Percentiles rank a stretch among this genome's conserved stretches.
These are phyloP conservation scores for Microbotryum silenes-acaulis DNA, from an alignment of 1,284 basidiomycete species.

Conservation along the genomic window DNA sequence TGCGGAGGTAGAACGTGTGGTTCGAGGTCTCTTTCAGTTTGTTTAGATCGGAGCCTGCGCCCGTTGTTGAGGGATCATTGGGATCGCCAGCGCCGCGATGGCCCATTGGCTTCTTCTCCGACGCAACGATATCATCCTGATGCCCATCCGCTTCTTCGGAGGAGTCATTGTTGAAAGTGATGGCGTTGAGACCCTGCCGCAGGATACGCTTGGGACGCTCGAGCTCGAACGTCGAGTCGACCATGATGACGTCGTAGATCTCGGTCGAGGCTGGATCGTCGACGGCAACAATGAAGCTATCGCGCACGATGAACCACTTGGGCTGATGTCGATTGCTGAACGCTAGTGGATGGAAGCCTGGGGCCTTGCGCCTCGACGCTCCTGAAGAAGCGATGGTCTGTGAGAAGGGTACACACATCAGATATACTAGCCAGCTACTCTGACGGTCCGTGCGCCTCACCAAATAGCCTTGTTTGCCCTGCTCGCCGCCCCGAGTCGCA, in stretches of 20 bases:
- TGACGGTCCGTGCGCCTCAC: not conserved
- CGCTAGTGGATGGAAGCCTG: conserved; percentile 45
- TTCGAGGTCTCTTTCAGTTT: conserved; percentile 43
- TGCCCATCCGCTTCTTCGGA: conserved; percentile 30
- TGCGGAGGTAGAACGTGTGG: conserved; percentile 90
- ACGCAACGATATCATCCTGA: not conserved
- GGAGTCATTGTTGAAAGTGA: conserved; percentile 38
- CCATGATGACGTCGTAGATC: conserved; percentile 87
- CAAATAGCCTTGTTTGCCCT: conserved; percentile 85
- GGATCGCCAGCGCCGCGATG: conserved; percentile 31
- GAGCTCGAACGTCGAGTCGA: conserved; percentile 84
- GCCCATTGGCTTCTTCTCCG: conserved; percentile 32
- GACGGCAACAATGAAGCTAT: conserved; percentile 82
- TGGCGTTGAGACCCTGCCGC: conserved; percentile 62
- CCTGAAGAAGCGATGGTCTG: conserved; percentile 46
- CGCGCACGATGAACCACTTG: conserved; percentile 89
- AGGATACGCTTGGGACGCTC: conserved; percentile 48
- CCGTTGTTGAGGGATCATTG: conserved; percentile 29
- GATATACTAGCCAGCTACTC: conserved; percentile 33
- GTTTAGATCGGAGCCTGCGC: not conserved
- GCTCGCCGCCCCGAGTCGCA: conserved; percentile 66
- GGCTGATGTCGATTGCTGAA: conserved; percentile 65
- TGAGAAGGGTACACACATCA: conserved; percentile 42
- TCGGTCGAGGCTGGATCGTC: conserved; percentile 75
- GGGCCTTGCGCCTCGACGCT: conserved; percentile 39